Percentiles rank a stretch among this genome's conserved stretches.
These are phyloP conservation scores for Tricholoma bakamatsutake DNA, from an alignment of 768 basidiomycete genomes.

Conservation along the genomic window DNA sequence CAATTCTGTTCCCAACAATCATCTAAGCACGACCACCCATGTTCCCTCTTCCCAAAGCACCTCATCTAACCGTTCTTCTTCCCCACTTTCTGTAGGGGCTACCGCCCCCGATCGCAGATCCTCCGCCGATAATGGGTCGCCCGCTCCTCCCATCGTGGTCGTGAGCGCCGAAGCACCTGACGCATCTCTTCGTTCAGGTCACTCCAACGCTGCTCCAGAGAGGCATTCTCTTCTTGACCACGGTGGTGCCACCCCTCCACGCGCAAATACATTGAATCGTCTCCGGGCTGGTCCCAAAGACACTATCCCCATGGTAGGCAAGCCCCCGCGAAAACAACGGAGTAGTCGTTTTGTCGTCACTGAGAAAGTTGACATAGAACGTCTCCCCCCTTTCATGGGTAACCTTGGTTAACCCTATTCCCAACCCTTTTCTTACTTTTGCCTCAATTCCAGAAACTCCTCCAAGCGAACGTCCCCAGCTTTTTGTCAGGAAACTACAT, in stretches of 20 bases:
- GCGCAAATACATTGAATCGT: conserved; percentile 64
- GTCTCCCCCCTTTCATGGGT: conserved; percentile 88
- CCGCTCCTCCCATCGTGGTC: conserved; percentile 80
- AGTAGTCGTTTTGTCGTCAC: conserved; percentile 95
- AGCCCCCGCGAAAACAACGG: conserved; percentile 95
- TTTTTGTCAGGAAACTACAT: conserved; percentile 92
- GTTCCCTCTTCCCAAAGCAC: conserved; percentile 34
- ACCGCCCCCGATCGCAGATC: conserved; percentile 58
- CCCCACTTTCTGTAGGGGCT: conserved; percentile 32
- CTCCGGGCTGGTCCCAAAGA: conserved; percentile 86
- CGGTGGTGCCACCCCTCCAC: conserved; percentile 50
- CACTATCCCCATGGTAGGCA: conserved; percentile 93
- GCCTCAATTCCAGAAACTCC: conserved; percentile 64
- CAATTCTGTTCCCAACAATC: conserved; percentile 26
- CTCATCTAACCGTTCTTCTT: conserved; percentile 37
- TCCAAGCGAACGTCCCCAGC: conserved; percentile 76
- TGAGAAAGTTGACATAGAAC: conserved; percentile 94
- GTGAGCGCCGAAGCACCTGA: conserved; percentile 70
- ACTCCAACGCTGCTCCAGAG: conserved; percentile 39
- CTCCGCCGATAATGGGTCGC: conserved; percentile 35
- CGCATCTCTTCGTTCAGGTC: conserved; percentile 33
- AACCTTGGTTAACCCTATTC: neutral
- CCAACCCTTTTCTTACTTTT: conserved; percentile 3
- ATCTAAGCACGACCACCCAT: conserved; percentile 32
- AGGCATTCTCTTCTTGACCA: conserved; percentile 46